Evolutionary conservation across 805 yeast species (phyloP), one percentile per base, ranked within the genome.

Genomic region (Metschnikowia borealis): DNA sequence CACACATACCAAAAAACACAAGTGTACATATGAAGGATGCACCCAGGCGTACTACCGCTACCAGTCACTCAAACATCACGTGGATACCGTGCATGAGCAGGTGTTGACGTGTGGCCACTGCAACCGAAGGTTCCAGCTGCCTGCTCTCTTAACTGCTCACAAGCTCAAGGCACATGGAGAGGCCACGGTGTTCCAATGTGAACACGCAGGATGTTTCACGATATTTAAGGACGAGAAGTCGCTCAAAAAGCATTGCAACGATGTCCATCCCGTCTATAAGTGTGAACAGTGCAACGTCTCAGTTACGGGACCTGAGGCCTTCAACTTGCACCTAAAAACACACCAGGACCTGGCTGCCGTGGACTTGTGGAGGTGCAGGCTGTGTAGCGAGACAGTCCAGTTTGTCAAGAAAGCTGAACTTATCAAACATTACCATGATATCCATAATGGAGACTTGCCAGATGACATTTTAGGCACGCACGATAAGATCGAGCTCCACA

Each of bases 21-120:
- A 55, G 21, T 89, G 97, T 64, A 59, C 77, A 2, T 71, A 77
- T 55, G 84, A 77, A 21, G 80, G 74, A 2, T 94, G 99, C 62
- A 55, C 58, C 0, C 88, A 82, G 56, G 65, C 82, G 0, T 92
- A 89, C 60, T 79, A 83, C 61, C 86, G 85, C 57, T 89, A 85
- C 64, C 88, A 87, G 52, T 83, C 88, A 14, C 71, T 89, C 50
- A 75, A 87, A 47, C 85, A 85, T 43, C 97, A 94, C 66, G 68
- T 83, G 1, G 68, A 79, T 31, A 69, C 83, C 5, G 78, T 77
- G 2, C 97, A 91, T 68, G 74, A 77, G 35, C 65, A 69, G 46
- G 69, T 77, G 36, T 70, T 87, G 43, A 70, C 75, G 1, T 86
- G 94, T 62, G 64, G 73, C 14, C 72, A 69, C 7, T 92, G 99